Evolutionary conservation across 257 asterid genomes (phyloP).

Genomic region (Gardenia jasminoides): DNA sequence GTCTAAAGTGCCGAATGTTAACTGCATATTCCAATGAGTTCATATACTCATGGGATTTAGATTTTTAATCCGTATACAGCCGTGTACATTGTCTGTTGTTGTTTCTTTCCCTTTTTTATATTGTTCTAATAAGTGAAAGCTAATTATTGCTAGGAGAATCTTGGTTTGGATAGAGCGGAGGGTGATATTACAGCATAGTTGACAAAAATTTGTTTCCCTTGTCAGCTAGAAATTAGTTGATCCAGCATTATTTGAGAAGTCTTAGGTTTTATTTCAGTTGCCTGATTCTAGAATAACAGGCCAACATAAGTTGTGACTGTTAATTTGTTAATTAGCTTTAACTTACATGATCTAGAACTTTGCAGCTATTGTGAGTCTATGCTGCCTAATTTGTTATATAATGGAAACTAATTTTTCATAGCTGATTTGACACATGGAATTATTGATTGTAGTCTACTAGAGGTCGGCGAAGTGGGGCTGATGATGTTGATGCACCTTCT

Average conservation of each 20-base stretch:
- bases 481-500: constrained; percentile 85
- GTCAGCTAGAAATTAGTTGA: neutral
- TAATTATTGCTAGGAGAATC: neutral
- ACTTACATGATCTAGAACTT: neutral
- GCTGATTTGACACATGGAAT: constrained; percentile 28
- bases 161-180: neutral
- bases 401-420: neutral
- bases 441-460: constrained; percentile 56
- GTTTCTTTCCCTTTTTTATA: neutral
- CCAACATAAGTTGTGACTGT: neutral
- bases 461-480: constrained; percentile 79
- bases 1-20: neutral
- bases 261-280: too few species aligned
- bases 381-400: neutral
- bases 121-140: neutral
- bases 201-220: neutral
- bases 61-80: neutral
- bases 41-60: neutral
- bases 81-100: neutral
- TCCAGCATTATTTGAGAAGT: neutral
- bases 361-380: neutral
- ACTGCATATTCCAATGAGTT: neutral
- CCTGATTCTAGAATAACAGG: neutral
- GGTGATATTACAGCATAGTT: neutral
- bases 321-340: neutral